Percentiles rank a stretch among this genome's conserved stretches.
phyloP scores from a whole-genome alignment of 1,139 yeast species.

The Spencermartinsiella ligniputridi region DNA sequence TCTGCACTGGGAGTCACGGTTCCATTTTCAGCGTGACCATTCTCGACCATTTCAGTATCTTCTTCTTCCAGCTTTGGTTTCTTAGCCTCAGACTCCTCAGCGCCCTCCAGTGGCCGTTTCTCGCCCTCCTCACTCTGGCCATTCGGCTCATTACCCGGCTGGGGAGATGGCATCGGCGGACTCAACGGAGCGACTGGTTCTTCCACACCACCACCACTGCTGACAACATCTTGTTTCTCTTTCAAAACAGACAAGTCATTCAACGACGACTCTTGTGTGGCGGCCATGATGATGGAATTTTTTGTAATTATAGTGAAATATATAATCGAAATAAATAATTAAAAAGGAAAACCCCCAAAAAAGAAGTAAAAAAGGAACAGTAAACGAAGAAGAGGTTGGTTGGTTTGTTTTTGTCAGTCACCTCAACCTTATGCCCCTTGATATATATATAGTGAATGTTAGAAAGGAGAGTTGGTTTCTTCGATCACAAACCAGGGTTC shows the following conservation, averaged over 20 bases:
- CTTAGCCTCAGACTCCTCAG: not conserved
- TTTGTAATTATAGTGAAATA: too few relatives aligned
- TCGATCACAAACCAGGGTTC: not conserved
- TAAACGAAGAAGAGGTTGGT: not conserved
- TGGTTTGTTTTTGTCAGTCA: too few relatives aligned
- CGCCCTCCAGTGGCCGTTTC: not conserved
- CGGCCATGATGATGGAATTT: not conserved
- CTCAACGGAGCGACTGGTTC: not conserved
- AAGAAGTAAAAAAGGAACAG: not conserved
- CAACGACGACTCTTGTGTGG: not conserved
- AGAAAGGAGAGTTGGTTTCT: not conserved
- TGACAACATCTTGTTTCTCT: not conserved
- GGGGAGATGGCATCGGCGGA: conserved; percentile 1
- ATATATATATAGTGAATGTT: not conserved
- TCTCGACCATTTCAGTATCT: not conserved
- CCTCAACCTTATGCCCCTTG: too few relatives aligned
- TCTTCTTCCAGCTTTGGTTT: not conserved
- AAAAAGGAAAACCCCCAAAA: too few relatives aligned
- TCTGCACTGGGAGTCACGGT: not conserved
- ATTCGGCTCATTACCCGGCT: conserved; percentile 2
- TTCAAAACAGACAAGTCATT: not conserved
- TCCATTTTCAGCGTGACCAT: not conserved
- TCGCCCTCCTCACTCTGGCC: conserved; percentile 1
- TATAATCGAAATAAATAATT: too few relatives aligned
- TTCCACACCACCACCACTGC: not conserved